Evolutionary conservation across 202 grass and related monocot species (phyloP).

Genomic region (Setaria italica): DNA sequence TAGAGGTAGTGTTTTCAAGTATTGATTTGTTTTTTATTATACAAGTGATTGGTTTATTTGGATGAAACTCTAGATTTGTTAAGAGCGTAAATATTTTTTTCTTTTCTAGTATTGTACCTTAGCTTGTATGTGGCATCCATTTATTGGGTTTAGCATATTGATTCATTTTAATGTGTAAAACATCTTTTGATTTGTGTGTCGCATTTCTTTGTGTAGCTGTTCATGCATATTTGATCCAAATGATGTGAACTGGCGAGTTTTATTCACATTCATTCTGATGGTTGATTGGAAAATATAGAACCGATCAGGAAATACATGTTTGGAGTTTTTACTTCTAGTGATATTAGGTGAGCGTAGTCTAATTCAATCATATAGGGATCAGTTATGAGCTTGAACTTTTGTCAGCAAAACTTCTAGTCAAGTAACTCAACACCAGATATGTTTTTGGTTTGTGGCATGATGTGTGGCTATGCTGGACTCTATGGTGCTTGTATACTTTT

Average conservation of each 20-base stretch:
- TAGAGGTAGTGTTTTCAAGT: neutral
- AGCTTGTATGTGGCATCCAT: conserved; percentile 36
- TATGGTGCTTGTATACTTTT: conserved; percentile 2
- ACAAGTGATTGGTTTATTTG: conserved; percentile 23
- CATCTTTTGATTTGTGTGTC: neutral
- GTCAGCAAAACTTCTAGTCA: neutral
- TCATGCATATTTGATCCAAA: conserved; percentile 3
- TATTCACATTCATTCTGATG: neutral
- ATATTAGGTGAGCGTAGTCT: conserved; percentile 3
- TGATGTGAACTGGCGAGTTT: conserved; percentile 21
- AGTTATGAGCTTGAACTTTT: conserved; percentile 35
- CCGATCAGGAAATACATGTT: conserved; percentile 2
- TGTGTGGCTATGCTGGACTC: neutral
- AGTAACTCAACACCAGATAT: neutral
- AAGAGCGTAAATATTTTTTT: neutral
- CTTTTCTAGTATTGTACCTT: conserved; percentile 29
- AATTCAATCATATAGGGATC: conserved; percentile 35
- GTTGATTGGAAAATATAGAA: conserved; percentile 19
- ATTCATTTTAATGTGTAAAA: neutral
- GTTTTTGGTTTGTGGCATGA: conserved; percentile 5
- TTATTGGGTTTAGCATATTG: conserved; percentile 18
- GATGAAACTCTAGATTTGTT: neutral
- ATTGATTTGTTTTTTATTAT: neutral
- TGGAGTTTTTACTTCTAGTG: conserved; percentile 19
- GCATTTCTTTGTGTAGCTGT: conserved; percentile 1